Conservation (phyloP, 208 protist genomes). For the Vickermania spadyakhi region DNA sequence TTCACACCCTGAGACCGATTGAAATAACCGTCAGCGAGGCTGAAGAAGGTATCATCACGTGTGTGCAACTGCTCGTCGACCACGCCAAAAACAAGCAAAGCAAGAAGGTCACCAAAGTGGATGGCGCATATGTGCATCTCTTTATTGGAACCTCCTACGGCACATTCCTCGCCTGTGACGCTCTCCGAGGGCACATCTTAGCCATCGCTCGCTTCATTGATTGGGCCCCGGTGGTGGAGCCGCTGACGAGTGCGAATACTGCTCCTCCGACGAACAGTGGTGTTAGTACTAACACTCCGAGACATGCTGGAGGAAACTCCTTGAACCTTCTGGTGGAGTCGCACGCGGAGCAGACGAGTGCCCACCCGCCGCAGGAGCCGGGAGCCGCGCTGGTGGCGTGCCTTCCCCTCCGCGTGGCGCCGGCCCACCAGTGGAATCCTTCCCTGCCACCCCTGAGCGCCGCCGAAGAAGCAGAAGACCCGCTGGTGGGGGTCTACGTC, state of each 20-base stretch:
- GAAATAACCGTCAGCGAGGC: not conserved
- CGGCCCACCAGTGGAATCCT: not conserved
- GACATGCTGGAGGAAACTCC: too few relatives aligned
- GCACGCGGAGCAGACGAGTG: not conserved
- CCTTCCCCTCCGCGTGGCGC: not conserved
- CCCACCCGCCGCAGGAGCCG: not conserved
- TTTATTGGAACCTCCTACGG: slow-evolving; percentile 81
- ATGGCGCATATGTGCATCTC: slow-evolving; percentile 43
- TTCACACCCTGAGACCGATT: not conserved
- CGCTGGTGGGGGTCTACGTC: not conserved
- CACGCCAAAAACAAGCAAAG: not conserved
- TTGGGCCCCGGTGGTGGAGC: too few relatives aligned
- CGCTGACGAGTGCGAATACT: too few relatives aligned
- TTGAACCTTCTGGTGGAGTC: too few relatives aligned
- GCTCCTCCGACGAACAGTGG: not conserved
- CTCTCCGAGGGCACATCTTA: slow-evolving; percentile 65
- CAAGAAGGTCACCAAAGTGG: not conserved
- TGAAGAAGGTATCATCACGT: slow-evolving; percentile 62
- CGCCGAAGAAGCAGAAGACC: not conserved
- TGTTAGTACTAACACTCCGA: too few relatives aligned
- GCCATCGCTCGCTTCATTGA: slow-evolving; percentile 1
- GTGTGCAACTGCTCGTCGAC: slow-evolving; percentile 43
- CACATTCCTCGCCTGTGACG: slow-evolving; percentile 70
- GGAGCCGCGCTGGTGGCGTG: not conserved
- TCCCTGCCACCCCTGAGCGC: not conserved